Base-by-base conservation (phyloP, 441 rosid genomes). In the Adansonia gregorii region DNA sequence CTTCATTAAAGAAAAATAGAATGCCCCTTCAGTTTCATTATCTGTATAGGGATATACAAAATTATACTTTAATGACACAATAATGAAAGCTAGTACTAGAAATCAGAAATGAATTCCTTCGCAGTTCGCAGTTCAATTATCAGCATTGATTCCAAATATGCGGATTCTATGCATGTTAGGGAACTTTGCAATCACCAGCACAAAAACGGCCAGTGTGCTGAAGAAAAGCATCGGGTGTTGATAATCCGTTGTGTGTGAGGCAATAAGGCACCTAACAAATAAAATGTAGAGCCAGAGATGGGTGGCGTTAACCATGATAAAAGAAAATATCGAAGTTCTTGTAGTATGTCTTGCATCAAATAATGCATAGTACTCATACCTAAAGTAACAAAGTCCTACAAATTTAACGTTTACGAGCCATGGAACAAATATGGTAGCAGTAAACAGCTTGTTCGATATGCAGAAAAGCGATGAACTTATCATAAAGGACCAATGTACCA, bases 141-240 rank as follows among this genome's bases (percentile, higher is more conserved):
- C 96, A 1, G 87, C 97, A 76, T 89, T 95, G 86, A 95, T 93
- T 72, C 98, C 99, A 19, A 95, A 95, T 52, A 95, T 93, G 55
- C 99, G 93, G 79, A 95, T 98, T 87, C 91, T 95, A 91, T 93
- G 98, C 99, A 95, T 93, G 85, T 92, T 87, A 2, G 99, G 99
- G 87, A 92, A 95, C 87, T 93, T 95, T 0, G 99, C 99, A 1
- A 95, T 96, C 52, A 95, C 96, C 84, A 92, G 82, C n/a, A 95
- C 89, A 48, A 93, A 87, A 10, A 93, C 96, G 4, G 95, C 97
- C 78, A 91, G 77, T 2, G 99, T 92, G 85, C 92, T 93, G 76
- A 93, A 85, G 83, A 92, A 85, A 39, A 95, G 92, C 99, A 95
- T 91, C 1, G 98, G 99, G 56, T 92, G 83, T 78, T 90, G 93